Base-by-base conservation (phyloP, 108 stramenopile genomes). In the Aurantiochytrium sp. region DNA sequence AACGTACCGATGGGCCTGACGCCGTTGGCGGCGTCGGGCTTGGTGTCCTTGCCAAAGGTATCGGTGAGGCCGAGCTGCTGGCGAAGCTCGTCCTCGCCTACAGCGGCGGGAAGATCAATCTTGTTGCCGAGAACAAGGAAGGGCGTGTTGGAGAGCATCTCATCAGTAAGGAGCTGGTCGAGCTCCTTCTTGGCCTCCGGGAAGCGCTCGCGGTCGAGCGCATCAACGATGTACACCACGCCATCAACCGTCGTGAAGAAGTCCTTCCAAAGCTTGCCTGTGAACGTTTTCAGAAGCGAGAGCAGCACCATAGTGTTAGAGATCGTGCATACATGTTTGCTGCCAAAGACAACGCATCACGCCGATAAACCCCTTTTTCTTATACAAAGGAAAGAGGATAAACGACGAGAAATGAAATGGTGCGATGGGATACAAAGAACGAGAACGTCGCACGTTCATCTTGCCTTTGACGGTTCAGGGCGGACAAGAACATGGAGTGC, bases 111-210 rank as follows among this genome's bases (percentile, higher is more conserved):
- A 93, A 98, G 96, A 91, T 99, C 99, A 90, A 99, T 99, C 92
- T 99, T 99, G 93, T 99, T 99, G 88, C 99, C 99, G 64, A 99
- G 94, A 47, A 99, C 97, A 88, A 99, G 95, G 91, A 98, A 98
- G 19, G 99, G 99, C 51, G 98, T 97, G 90, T 97, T 96, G 44
- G 93, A 93, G 88, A 99, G 93, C 92, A 98, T 87, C 18, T 45
- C 45, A 25, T 94, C 95, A 45, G 95, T 95, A 72, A 97, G 92
- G 44, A 98, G 92, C 43, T 96, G 95, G 93, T 99, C 99, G 89
- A 99, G 93, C 90, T 98, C 99, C 89, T 95, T 97, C 95, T 99
- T 99, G 10, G 99, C 98, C 92, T 99, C 98, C 58, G 98, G 98
- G 91, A 99, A 98, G 60, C 98, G 94, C 55, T 96, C 97, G 29